A percentile compares a stretch with the other conserved stretches of the same genome.
Conservation (phyloP, 2,329 filamentous ascomycete genomes). For the Colletotrichum gloeosporioides region DNA sequence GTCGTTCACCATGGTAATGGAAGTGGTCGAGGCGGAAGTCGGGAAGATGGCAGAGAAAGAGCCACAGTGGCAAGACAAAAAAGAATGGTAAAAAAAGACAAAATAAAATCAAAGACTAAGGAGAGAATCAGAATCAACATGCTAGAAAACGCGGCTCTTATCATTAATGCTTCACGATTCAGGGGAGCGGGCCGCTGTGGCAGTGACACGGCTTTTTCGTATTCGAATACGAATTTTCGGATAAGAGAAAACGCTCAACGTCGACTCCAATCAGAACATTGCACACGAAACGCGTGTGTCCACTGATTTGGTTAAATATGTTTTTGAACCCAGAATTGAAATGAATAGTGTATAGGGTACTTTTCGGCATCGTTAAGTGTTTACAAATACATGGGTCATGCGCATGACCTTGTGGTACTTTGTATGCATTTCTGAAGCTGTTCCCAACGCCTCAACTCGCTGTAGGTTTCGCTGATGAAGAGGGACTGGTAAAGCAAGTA, state of each 20-base stretch:
- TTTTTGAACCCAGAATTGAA: rapidly evolving
- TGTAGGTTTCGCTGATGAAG: no score
- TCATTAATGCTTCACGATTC: not conserved
- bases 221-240: not conserved
- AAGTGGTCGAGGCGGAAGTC: not conserved
- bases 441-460: no score
- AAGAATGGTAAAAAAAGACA: not conserved
- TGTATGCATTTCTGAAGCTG: no score
- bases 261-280: no score
- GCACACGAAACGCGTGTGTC: no score
- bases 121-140: not conserved
- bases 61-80: not conserved
- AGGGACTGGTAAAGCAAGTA: no score
- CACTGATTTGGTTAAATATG: no score
- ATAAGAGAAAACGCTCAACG: no score
- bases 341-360: no score
- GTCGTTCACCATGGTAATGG: conserved; percentile 2
- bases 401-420: no score
- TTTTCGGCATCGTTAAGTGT: no score
- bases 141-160: not conserved
- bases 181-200: not conserved
- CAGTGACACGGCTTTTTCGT: not conserved
- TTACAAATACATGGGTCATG: no score
- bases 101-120: rapidly evolving
- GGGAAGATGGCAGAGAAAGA: not conserved